Evolutionary conservation across 208 protist genomes (phyloP).

Genomic region (Wallacemonas sp.): DNA sequence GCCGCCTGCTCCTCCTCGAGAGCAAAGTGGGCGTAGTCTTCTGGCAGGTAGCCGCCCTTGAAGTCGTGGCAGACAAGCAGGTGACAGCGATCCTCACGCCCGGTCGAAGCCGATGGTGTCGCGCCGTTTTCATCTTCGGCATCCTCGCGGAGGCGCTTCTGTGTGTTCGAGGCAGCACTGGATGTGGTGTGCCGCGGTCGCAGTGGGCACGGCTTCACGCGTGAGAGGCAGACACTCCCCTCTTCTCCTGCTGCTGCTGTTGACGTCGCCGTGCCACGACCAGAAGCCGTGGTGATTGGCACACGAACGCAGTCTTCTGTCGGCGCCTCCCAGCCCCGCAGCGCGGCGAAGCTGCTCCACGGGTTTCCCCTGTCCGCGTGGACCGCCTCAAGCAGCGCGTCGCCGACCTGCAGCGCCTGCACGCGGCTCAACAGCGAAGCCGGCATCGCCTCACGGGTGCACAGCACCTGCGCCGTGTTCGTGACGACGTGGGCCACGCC

Average conservation of each 20-base stretch:
- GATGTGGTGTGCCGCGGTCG: constrained; percentile 13
- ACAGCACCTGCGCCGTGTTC: constrained; percentile 47
- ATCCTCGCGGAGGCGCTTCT: constrained; percentile 8
- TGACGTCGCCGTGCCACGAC: too few relatives aligned
- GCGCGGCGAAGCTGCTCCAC: constrained; percentile 33
- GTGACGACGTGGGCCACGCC: constrained; percentile 40
- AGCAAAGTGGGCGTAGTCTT: constrained; percentile 42
- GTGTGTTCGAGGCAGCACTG: not conserved
- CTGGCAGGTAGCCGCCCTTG: constrained; percentile 56
- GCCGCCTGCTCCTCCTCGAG: constrained; percentile 12
- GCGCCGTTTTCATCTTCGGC: not conserved
- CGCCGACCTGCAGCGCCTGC: constrained; percentile 20
- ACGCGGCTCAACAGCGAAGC: constrained; percentile 12
- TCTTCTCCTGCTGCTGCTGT: too few relatives aligned
- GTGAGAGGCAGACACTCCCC: not conserved
- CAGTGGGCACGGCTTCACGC: constrained; percentile 7
- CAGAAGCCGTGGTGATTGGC: too few relatives aligned
- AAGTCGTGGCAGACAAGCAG: constrained; percentile 88
- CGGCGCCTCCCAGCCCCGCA: constrained; percentile 17
- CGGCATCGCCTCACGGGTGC: constrained; percentile 31
- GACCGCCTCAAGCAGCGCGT: constrained; percentile 21
- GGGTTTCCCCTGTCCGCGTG: constrained; percentile 27
- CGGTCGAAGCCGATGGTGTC: not conserved
- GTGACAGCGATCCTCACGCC: constrained; percentile 16
- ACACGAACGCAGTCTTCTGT: too few relatives aligned